Percentiles rank a stretch among this genome's conserved stretches.
phyloP scores from a whole-genome alignment of 192 early-diverging fungal species.

The Coemansia sp. region DNA sequence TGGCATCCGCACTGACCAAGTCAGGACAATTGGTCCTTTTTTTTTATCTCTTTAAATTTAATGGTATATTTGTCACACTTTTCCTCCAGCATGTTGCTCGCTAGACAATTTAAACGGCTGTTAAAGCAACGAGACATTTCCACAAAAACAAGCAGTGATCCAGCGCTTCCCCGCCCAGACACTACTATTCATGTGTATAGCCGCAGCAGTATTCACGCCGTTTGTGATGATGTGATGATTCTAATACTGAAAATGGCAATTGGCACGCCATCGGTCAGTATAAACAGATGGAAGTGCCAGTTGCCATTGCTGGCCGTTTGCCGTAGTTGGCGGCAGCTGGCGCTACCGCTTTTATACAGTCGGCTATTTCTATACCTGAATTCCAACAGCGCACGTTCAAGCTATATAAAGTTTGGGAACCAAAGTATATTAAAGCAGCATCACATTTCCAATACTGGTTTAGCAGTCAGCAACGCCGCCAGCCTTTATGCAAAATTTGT shows the following conservation, averaged over 20 bases:
- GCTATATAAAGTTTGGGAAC: neutral
- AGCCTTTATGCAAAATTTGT: neutral
- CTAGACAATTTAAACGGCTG: no score
- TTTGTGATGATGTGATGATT: constrained; percentile 8
- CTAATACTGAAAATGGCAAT: constrained; percentile 1
- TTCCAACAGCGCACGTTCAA: neutral
- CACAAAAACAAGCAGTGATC: neutral
- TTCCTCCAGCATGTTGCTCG: no score
- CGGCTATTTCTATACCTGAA: constrained; percentile 1
- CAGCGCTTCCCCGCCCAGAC: neutral
- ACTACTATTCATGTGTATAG: no score
- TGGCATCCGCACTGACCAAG: no score
- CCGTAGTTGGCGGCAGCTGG: constrained; percentile 4
- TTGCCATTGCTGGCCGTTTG: constrained; percentile 8
- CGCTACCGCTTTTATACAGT: constrained; percentile 2
- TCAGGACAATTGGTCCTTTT: no score
- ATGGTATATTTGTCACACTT: no score
- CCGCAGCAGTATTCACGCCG: neutral
- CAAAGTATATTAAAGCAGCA: neutral
- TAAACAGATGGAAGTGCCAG: constrained; percentile 1
- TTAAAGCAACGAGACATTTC: neutral
- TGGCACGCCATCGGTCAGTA: neutral
- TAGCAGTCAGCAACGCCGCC: neutral
- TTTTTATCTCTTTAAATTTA: no score
- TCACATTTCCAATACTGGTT: neutral